phyloP scores from a whole-genome alignment of 2,329 filamentous ascomycete species.

The Fusarium chaquense region DNA sequence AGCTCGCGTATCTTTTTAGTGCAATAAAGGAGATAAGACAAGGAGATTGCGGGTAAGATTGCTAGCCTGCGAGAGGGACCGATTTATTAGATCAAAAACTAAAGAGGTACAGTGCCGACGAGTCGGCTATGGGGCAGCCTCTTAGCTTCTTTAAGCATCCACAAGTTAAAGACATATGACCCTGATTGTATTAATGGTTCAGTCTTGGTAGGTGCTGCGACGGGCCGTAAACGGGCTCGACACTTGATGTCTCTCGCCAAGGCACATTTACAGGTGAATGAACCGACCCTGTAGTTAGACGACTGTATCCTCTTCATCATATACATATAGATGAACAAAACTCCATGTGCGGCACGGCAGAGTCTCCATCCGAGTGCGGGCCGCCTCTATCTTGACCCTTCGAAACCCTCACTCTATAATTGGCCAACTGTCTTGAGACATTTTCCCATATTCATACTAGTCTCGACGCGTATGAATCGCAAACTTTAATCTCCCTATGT shows the following conservation, averaged over 20 bases:
- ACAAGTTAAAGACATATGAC: too few relatives aligned
- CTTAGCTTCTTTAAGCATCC: too few relatives aligned
- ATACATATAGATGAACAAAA: neutral
- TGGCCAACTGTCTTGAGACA: neutral
- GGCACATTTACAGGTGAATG: too few relatives aligned
- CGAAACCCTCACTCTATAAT: neutral
- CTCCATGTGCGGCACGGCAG: neutral
- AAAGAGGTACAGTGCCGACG: neutral
- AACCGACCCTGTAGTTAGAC: neutral
- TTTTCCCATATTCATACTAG: neutral
- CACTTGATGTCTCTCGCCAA: neutral
- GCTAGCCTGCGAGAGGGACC: too few relatives aligned
- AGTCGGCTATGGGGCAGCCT: neutral
- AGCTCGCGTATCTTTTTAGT: neutral
- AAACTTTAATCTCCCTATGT: neutral
- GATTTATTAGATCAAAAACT: neutral
- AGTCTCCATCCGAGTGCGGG: neutral
- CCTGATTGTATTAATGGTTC: neutral
- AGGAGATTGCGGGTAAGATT: neutral
- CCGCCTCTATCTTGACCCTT: neutral
- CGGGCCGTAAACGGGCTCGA: neutral
- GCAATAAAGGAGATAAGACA: neutral
- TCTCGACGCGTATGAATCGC: neutral
- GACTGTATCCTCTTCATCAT: neutral
- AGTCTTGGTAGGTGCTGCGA: neutral